Base-by-base conservation (phyloP, 2,329 filamentous ascomycete species). In the Cordyceps militaris region DNA sequence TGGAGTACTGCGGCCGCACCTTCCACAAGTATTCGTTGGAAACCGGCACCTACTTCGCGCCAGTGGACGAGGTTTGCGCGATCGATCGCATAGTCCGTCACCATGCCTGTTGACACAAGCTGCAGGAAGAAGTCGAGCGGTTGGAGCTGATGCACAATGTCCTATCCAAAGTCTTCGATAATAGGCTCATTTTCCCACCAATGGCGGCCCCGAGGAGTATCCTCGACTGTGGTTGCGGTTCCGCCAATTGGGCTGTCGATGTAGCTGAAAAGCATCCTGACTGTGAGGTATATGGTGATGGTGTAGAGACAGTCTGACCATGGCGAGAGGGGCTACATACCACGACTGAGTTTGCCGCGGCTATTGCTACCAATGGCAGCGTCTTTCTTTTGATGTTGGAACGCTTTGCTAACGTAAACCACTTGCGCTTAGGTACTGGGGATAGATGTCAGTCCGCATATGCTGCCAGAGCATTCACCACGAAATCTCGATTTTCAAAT, bases 181-280 rank as follows among this genome's bases (percentile, higher is more conserved):
- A 80, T 59, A 79, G 83, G 62, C 74, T 88, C 26, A 80, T 91
- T 64, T 89, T 91, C 60, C 86, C 87, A n/a, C 85, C 85, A 6
- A 73, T 89, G 50, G 71, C 69, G 46, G 73, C 76, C 28, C 79
- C 81, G 24, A 73, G 74, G 63, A 80, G 79, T 65, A 79, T 91
- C 43, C 76, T 91, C 28, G 88, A 91, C 59, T 90, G 86, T 64
- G 88, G 88, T 0, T 88, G 83, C 69, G 88, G 88, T 42, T 78
- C 83, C n/a, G 87, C 79, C 42, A 76, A 82, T 49, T 91, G 88
- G 88, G 86, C 87, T 23, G 72, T 82, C 34, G 85, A 87, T 24
- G 84, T 88, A 54, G 87, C 87, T 48, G 79, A 82, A 65, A 74
- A 79, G 61, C 75, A 86, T 71, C 85, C 85, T 50, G 72, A 76